Percentiles rank a stretch among this genome's conserved stretches.
These are phyloP conservation scores for Aspergillus transmontanensis DNA, from an alignment of 2,329 filamentous ascomycete species.

Conservation along the genomic window DNA sequence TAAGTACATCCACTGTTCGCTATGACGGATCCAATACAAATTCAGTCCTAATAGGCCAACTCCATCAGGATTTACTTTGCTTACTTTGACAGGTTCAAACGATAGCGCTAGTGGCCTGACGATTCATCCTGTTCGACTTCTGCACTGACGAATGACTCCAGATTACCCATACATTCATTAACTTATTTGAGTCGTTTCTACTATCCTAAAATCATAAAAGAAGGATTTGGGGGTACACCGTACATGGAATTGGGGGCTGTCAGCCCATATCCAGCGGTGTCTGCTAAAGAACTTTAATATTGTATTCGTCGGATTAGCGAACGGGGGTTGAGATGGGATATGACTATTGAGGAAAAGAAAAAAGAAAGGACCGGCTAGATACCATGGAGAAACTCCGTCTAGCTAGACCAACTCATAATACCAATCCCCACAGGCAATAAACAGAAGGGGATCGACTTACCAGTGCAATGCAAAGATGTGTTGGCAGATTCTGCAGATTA, in stretches of 20 bases:
- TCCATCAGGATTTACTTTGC: conserved; percentile 4
- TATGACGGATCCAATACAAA: conserved; percentile 5
- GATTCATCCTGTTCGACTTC: conserved; percentile 4
- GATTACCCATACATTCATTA: neutral
- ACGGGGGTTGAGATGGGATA: neutral
- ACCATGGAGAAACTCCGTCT: neutral
- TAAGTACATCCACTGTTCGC: conserved; percentile 6
- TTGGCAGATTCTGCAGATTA: conserved; percentile 30
- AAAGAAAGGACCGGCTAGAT: neutral
- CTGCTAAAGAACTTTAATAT: neutral
- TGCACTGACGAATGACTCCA: neutral
- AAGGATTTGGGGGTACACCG: neutral
- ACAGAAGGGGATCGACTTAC: conserved; percentile 11
- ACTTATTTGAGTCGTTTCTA: neutral
- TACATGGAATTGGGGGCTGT: neutral
- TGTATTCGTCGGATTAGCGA: neutral
- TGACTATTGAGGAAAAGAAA: neutral
- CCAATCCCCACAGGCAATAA: neutral
- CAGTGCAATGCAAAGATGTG: conserved; percentile 29
- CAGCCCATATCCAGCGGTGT: neutral
- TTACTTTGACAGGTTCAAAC: conserved; percentile 8
- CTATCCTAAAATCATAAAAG: neutral
- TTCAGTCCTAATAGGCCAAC: neutral
- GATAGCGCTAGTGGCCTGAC: conserved; percentile 4
- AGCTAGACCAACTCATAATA: conserved; percentile 11